Base-by-base conservation (phyloP, 2,329 filamentous ascomycete species). In the Cyanodermella asteris region DNA sequence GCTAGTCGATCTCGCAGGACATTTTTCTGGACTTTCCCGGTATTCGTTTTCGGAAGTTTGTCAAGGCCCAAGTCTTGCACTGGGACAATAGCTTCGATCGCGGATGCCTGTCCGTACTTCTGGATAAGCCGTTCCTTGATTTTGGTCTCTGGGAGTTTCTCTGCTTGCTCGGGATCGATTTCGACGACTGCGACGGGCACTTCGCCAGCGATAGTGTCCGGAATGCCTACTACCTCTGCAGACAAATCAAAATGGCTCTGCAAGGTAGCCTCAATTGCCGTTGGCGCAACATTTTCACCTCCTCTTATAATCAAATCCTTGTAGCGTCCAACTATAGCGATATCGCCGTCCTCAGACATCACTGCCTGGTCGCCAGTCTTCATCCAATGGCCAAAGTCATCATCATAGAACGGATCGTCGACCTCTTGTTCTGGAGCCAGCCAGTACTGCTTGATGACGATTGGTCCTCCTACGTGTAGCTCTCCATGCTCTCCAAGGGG, bases 291-390 rank as follows among this genome's bases (percentile, higher is more conserved):
- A 13, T 56, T 56, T 27, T 52, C 47, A n/a, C 50, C 53, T 4
- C 48, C 53, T 7, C 52, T 44, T 29, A 56, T 55, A 17, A 56
- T 54, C 16, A 56, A 27, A 23, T 56, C 53, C 33, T 56, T 56
- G 35, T 53, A 55, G 16, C 53, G 34, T 5, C 51, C 53, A 4
- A 49, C 31, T 15, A 56, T 44, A 24, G 45, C 41, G 2, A 56
- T 34, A 13, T 49, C 37, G 2, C 48, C 52, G 6, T 49, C 32
- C 5, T 42, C 35, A 17, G 50, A 43, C 24, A 56, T 48, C 10
- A 28, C 39, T 4, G 44, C 53, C 31, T 51, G 49, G 23, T 56
- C 53, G 1, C 53, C 53, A 2, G 51, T 53, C 2, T 29, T 30
- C 13, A 53, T 27, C 53, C 53, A 56, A 6, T 34, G 36, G 3